Evolutionary conservation across 495 filamentous ascomycete species (phyloP).

Genomic region (Aspergillus diversus): DNA sequence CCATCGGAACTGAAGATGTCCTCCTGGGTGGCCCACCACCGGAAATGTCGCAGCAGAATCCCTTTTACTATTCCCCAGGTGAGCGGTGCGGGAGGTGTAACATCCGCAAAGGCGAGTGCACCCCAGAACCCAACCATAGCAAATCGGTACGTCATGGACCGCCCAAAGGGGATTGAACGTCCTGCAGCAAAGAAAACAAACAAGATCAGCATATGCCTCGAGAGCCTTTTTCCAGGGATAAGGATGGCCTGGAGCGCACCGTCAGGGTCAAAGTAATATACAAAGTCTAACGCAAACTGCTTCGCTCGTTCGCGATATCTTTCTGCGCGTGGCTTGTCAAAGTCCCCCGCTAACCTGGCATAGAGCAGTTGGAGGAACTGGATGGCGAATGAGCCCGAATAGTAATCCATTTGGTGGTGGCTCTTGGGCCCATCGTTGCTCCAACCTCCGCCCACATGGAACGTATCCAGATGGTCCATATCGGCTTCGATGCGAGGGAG

Average conservation of each 20-base stretch:
- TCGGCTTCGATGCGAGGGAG: conserved; percentile 69
- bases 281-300: conserved; percentile 67
- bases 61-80: conserved; percentile 81
- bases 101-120: conserved; percentile 71
- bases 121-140: conserved; percentile 85
- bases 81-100: conserved; percentile 69
- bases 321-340: conserved; percentile 67
- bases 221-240: background rate
- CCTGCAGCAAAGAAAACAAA: conserved; percentile 19
- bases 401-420: conserved; percentile 82
- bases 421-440: conserved; percentile 77
- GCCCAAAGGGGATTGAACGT: conserved; percentile 71
- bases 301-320: conserved; percentile 70
- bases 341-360: conserved; percentile 69
- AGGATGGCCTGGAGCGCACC: conserved; percentile 39
- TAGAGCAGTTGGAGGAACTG: conserved; percentile 79
- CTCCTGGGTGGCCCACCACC: conserved; percentile 76
- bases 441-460: conserved; percentile 79
- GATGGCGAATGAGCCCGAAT: conserved; percentile 79
- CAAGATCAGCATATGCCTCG: background rate
- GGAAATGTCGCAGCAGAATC: conserved; percentile 69
- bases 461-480: conserved; percentile 76
- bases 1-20: conserved; percentile 75
- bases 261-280: conserved; percentile 73
- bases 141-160: conserved; percentile 77